Evolutionary conservation across 768 basidiomycete genomes (phyloP), one percentile per base, ranked within the genome.

Genomic region (Auricularia sp.): DNA sequence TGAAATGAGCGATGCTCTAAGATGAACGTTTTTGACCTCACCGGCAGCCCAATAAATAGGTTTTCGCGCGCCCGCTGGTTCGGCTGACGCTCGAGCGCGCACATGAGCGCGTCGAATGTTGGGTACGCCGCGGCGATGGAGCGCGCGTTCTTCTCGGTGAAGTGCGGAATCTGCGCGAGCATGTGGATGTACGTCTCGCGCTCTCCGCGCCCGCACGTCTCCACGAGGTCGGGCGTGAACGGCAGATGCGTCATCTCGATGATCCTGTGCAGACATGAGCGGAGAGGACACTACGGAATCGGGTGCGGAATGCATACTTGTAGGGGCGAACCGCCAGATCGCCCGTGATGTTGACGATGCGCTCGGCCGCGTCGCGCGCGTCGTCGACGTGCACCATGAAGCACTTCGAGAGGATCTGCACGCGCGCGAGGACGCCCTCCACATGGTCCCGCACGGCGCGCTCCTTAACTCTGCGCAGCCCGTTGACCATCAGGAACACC

Each of bases 321-420:
- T 51, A 51, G 6, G 47, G 47, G 1, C 47, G 47, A 18, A 51
- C 21, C 11, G 47, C 47, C 18, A 51, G 47, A 8, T 51, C 47
- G 47, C 47, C 47, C 47, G 47, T 51, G 47, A 51, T 51, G 47
- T 51, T 51, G 47, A 51, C 16, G 47, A 51, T 51, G 47, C 47
- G 47, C 54, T 59, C 47, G 11, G 63, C 63, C 7, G 63, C 63
- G 24, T 64, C 63, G 13, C 14, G 13, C 13, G 33, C 24, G 13
- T 51, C 63, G 21, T 64, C 63, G 45, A 64, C 63, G 51, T 64
- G 63, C 44, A 64, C 63, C 13, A 64, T 54, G 39, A 64, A 64
- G 8, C 63, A 64, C 51, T 54, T 64, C 24, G 61, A 54, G 6
- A 51, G 13, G 16, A 56, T 51, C 54, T 64, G 63, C 63, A 64